Conservation (phyloP, 73 alveolate species). For the Stentor coeruleus region DNA sequence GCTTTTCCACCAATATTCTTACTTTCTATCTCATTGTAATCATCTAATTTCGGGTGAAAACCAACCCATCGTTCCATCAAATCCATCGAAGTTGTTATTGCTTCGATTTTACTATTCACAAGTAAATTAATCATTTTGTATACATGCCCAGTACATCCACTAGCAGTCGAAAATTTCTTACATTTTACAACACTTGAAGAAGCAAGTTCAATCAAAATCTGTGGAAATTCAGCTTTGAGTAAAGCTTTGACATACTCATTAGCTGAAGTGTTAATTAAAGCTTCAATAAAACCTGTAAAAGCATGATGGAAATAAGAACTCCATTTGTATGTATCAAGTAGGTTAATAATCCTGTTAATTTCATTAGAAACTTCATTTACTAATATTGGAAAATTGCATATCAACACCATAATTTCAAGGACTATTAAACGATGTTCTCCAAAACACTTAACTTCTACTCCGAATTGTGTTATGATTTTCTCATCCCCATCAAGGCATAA, state of each 20-base stretch:
- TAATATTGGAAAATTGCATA: too few species aligned
- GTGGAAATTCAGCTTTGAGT: background rate
- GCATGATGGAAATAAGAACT: background rate
- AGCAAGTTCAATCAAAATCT: background rate
- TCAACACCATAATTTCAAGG: background rate
- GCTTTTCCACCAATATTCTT: background rate
- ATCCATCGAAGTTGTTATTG: background rate
- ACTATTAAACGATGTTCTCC: slow-evolving; percentile 1
- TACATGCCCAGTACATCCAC: background rate
- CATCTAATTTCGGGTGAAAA: background rate
- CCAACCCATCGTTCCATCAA: background rate
- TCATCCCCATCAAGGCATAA: background rate
- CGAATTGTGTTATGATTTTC: background rate
- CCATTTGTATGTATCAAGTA: background rate
- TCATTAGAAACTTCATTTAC: background rate
- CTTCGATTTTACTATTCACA: background rate
- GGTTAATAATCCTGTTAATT: background rate
- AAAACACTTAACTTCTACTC: background rate
- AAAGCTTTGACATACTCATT: background rate
- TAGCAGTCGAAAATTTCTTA: background rate
- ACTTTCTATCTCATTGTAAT: background rate
- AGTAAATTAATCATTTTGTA: background rate
- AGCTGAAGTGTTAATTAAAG: background rate
- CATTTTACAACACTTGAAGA: background rate
- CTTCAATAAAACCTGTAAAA: background rate